A percentile compares a stretch with the other conserved stretches of the same genome.
Evolutionary conservation across 2,329 filamentous ascomycete genomes (phyloP).

Genomic region (Raffaelea deltoideospora): DNA sequence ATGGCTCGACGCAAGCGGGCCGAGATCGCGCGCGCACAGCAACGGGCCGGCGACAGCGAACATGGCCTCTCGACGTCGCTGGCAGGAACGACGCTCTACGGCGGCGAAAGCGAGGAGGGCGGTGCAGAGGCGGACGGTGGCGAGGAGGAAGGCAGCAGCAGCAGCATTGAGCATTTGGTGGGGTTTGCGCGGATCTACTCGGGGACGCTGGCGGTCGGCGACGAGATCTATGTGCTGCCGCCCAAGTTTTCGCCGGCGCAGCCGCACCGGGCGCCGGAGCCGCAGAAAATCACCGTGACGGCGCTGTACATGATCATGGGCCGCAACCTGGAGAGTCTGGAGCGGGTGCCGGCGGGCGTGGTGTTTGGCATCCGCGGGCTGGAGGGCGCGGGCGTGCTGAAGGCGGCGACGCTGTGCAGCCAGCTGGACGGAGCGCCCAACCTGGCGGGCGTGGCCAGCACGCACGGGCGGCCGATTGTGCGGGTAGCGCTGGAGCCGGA

Average conservation of each 20-base stretch:
- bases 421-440: conserved; percentile 77
- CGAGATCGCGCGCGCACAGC: conserved; percentile 69
- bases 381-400: conserved; percentile 74
- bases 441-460: conserved; percentile 63
- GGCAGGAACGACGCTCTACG: conserved; percentile 2
- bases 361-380: conserved; percentile 91
- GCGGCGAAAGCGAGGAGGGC: conserved; percentile 22
- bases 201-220: conserved; percentile 75
- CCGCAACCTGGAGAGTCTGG: conserved; percentile 65
- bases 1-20: conserved; percentile 77
- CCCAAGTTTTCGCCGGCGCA: conserved; percentile 83
- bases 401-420: conserved; percentile 87
- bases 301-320: conserved; percentile 95
- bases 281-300: conserved; percentile 70
- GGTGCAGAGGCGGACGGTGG: conserved; percentile 29
- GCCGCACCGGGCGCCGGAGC: conserved; percentile 55
- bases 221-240: conserved; percentile 77
- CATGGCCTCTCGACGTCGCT: conserved; percentile 3
- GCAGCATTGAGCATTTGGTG: conserved; percentile 76
- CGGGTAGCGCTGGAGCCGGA: conserved; percentile 88
- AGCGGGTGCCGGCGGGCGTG: conserved; percentile 78
- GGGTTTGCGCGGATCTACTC: conserved; percentile 93
- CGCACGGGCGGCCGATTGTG: conserved; percentile 79
- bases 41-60: conserved; percentile 29
- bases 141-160: too few species aligned